Evolutionary conservation across 179 eudicot genomes (phyloP), one percentile per base, ranked within the genome.

Genomic region (Sideroxylon spinosum): DNA sequence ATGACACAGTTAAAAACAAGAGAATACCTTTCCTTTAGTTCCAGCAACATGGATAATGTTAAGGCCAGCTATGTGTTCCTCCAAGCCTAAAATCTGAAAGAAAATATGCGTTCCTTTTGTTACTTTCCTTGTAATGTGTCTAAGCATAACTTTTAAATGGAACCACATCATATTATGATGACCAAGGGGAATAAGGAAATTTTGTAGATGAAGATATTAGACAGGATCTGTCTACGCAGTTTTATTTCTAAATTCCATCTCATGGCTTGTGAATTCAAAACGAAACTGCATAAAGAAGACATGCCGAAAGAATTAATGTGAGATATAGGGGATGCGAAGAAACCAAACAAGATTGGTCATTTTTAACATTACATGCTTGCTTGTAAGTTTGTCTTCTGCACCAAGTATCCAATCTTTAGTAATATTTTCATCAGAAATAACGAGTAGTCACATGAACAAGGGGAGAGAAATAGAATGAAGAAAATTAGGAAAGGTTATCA

Each of bases 41-140:
- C 97, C 97, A 76, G 98, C 97, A 83, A 93, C 98, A 85, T 93
- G 98, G 85, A 93, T 88, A 70, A 93, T 87, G 71, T 85, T 91
- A 63, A 93, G 98, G 71, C 79, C 86, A 69, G 84, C 88, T 75
- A 93, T 75, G 65, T 85, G 87, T 71, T 93, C 91, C 78, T 93
- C 94, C 87, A 93, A 81, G 68, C 85, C 93, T 79, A 93, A 83
- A 85, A 93, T 91, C 98, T 91, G 87, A 53, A 57, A 67, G 28
- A 66, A 20, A 70, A 73, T 48, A 71, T 29, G 49, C 65, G 52
- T 49, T 60, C 22, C 14, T 28, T 79, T 22, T 48, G 9, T 66
- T 60, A 80, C 74, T 50, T 74, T 29, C 56, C 49, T 55, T 20
- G 11, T 9, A 75, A 62, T 9, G 20, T 71, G 68, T 17, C 52